Evolutionary conservation across 1,284 basidiomycete genomes (phyloP).

Genomic region (Cryptococcus depauperatus): DNA sequence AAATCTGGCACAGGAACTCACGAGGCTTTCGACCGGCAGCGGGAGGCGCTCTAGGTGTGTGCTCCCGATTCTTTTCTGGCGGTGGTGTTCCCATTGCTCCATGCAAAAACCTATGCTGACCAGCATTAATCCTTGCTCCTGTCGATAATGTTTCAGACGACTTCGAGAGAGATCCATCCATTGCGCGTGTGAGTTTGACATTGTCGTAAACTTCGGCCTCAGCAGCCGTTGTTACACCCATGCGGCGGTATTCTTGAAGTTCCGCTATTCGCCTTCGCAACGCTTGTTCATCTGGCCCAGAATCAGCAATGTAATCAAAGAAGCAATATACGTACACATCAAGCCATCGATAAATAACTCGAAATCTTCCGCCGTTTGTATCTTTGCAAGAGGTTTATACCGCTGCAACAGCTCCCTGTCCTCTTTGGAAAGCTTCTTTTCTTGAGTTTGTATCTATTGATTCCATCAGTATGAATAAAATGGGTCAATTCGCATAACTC

Average conservation of each 20-base stretch:
- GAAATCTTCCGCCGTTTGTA: constrained; percentile 88
- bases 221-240: constrained; percentile 70
- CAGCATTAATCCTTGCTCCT: constrained; percentile 35
- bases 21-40: constrained; percentile 28
- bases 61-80: constrained; percentile 26
- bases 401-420: constrained; percentile 85
- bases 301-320: neutral
- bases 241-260: constrained; percentile 74
- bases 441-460: constrained; percentile 71
- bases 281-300: constrained; percentile 63
- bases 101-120: constrained; percentile 40
- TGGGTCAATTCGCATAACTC: constrained; percentile 19
- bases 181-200: constrained; percentile 63
- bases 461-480: neutral
- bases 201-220: constrained; percentile 81
- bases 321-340: constrained; percentile 56
- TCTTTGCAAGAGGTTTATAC: constrained; percentile 81
- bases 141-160: constrained; percentile 27
- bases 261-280: constrained; percentile 79
- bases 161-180: neutral
- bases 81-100: constrained; percentile 23
- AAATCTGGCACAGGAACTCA: constrained; percentile 8
- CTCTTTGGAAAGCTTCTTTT: constrained; percentile 83
- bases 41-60: constrained; percentile 24
- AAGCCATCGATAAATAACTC: constrained; percentile 83